Evolutionary conservation across 169 alveolate species (phyloP), one percentile per base, ranked within the genome.

Genomic region (Eimeria sp.): DNA sequence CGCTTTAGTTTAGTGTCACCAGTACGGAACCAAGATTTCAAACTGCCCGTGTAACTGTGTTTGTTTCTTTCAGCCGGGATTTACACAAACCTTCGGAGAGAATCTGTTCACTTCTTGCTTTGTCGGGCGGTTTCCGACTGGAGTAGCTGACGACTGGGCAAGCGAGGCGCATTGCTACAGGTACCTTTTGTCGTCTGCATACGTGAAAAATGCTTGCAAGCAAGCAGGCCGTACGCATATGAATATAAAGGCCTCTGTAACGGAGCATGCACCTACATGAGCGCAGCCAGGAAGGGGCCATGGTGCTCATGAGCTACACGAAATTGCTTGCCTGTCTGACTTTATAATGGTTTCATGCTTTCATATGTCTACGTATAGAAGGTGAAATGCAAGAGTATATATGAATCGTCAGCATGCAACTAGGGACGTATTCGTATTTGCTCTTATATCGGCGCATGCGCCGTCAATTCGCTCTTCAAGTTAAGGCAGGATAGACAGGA

Each of bases 81-180:
- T 84, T 11, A n/a, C n/a, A n/a, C n/a, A n/a, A n/a, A n/a, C n/a
- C n/a, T n/a, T n/a, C n/a, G n/a, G 92, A 18, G 92, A 84, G 47
- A 84, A 84, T 58, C 61, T 84, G 80, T 40, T 3, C 61, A 84
- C 78, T 1, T 13, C 40, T 63, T 84, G 92, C 78, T 16, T 57
- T 84, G 10, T 22, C 5, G 92, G 92, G n/a, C 4, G 7, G 0
- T 6, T 84, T 7, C 80, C 78, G 11, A n/a, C 61, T 34, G 20
- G 30, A 30, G 78, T 43, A 20, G 47, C 92, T 14, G n/a, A 16
- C 34, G 45, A 3, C 10, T 84, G 92, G 92, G 61, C 63, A 30
- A 27, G 49, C 57, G 92, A 84, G 47, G 92, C 45, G 5, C 27
- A 54, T 45, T 84, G 92, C 78, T 84, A 34, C 92, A 84, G 92